Evolutionary conservation across 202 grass and related monocot genomes (phyloP), one percentile per base, ranked within the genome.

Genomic region (Setaria italica): DNA sequence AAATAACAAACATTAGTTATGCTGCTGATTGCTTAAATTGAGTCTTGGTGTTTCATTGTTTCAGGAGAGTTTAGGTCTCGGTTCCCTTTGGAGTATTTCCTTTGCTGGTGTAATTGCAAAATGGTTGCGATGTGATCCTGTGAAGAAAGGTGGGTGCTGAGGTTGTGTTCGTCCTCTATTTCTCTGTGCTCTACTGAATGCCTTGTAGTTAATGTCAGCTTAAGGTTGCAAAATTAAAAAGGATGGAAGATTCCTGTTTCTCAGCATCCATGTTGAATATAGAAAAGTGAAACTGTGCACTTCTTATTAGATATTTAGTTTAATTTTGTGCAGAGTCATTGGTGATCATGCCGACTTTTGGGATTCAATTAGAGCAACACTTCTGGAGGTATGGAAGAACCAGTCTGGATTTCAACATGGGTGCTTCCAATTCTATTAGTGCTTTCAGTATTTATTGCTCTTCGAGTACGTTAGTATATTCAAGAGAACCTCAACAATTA

Each of bases 331-430:
- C 82, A 95, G 91, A 95, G 55, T 92, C 91, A 30, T 82, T 96
- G 66, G 51, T 99, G 50, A 91, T 96, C 82, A 91, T 96, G 82
- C 91, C 88, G 67, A 72, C 63, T 78, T 94, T 95, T 84, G 93
- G 93, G 3, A 41, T 99, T 71, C 93, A 99, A 60, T 70, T 94
- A 70, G 91, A 96, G 71, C 78, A 86, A 83, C 93, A 91, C 80
- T 95, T 82, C 76, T 92, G 91, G 93, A 95, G 89, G 95, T 88
- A 92, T 76, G 82, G 29, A 70, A 65, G 46, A 79, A 63, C 43
- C 9, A 71, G 25, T 72, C 11, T 80, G 7, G 30, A 67, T 59
- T 74, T 59, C 2, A 58, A 58, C n/a, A 37, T 68, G 35, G 25
- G 37, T 17, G 47, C 9, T 5, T 79, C 35, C 9, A 32, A 25